Evolutionary conservation across 1,139 yeast species (phyloP).

Genomic region (Casaregolazyma suthepensis): DNA sequence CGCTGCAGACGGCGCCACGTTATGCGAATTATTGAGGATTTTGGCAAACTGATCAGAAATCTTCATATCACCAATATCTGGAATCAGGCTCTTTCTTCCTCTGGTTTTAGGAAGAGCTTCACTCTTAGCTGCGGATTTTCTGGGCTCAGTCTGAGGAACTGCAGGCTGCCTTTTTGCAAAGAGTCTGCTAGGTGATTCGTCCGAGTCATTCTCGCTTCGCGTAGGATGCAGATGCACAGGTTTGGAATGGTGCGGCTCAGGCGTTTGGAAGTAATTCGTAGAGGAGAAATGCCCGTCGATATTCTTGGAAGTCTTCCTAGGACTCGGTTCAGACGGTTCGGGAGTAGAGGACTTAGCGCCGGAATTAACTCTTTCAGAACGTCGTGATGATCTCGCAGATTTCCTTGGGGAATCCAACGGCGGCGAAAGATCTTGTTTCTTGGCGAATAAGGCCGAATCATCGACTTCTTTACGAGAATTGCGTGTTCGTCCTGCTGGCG

Average conservation of each 20-base stretch:
- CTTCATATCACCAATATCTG: slow-evolving; percentile 20
- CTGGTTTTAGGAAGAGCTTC: neutral
- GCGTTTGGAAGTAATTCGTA: slow-evolving; percentile 35
- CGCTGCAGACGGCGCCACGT: neutral
- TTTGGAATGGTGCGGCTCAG: neutral
- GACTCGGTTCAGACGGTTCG: slow-evolving; percentile 2
- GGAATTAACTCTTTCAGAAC: slow-evolving; percentile 8
- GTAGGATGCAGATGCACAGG: neutral
- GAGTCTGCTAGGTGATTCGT: neutral
- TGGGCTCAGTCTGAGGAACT: slow-evolving; percentile 4
- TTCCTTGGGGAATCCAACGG: slow-evolving; percentile 9
- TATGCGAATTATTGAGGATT: slow-evolving; percentile 6
- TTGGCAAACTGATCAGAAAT: slow-evolving; percentile 22
- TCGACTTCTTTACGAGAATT: slow-evolving; percentile 3
- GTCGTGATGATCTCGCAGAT: slow-evolving; percentile 2
- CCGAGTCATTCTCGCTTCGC: neutral
- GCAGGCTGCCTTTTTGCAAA: neutral
- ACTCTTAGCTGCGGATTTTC: neutral
- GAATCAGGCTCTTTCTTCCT: slow-evolving; percentile 25
- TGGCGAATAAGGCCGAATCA: slow-evolving; percentile 4
- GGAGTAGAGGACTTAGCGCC: slow-evolving; percentile 1
- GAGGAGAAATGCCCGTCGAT: slow-evolving; percentile 28
- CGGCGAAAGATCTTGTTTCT: neutral
- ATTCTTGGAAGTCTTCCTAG: slow-evolving; percentile 3
- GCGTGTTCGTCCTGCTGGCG: neutral